Base-by-base conservation (phyloP, 1,284 basidiomycete species). In the Fomes fomentarius region DNA sequence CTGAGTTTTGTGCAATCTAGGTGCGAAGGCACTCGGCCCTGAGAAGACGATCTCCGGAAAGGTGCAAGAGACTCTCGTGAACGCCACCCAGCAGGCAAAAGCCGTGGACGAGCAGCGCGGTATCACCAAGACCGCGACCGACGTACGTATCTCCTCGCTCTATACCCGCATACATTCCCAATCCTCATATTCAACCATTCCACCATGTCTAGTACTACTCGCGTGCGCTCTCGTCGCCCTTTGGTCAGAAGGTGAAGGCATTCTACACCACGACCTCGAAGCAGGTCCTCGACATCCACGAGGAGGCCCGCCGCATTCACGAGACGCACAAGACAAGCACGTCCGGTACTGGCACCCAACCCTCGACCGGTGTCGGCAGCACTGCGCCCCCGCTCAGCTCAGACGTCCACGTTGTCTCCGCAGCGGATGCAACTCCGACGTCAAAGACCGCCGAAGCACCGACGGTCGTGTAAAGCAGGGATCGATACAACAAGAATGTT, bases 241-340 rank as follows among this genome's bases (percentile, higher is more conserved):
- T 88, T 25, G 94, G 93, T n/a, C 81, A 88, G 74, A 87, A 83
- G 69, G 89, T 93, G 37, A 72, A 76, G 34, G 66, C 72, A 0
- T 94, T 94, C 71, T 95, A 95, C 75, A 93, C 90, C 9, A 75
- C 73, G 21, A 92, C 92, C 1, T 79, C 85, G 26, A 95, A 94
- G 72, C 88, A 93, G 67, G 84, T 91, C 15, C 69, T 79, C 33
- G 93, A 95, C 66, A 93, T 95, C 50, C 93, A 94, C 66, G 92
- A 93, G 65, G 93, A 96, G 71, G 93, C 93, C 1, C 77, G 80
- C 53, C 84, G 93, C 39, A 91, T 94, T 65, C 81, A 83, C 25
- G 79, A 80, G 21, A 72, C 78, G 52, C 82, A 90, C 63, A 87
- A 87, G 66, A 61, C 10, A 58, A 58, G 33, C 33, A 59, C 26